phyloP scores from a whole-genome alignment of 768 basidiomycete genomes.

The Suillus lakei region DNA sequence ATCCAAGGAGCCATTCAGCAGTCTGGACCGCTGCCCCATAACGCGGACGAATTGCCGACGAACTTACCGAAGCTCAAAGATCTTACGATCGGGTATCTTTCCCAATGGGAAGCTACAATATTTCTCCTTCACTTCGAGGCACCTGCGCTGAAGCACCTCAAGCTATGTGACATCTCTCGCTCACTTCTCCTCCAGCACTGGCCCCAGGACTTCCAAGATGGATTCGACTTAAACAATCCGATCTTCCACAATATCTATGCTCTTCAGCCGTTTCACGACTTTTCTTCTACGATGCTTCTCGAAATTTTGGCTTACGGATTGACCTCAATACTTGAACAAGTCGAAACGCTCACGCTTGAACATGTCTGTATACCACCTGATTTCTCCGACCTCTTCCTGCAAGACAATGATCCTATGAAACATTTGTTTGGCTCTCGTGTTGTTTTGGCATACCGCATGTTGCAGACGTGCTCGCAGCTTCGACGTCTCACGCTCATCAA shows the following conservation, averaged over 20 bases:
- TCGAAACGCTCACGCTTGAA: conserved; percentile 9
- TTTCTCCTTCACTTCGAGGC: neutral
- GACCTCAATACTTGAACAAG: neutral
- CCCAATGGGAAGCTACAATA: conserved; percentile 9
- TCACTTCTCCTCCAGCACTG: neutral
- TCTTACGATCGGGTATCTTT: conserved; percentile 9
- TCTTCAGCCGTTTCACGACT: neutral
- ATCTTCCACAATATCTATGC: neutral
- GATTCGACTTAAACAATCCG: no score
- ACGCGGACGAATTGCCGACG: neutral
- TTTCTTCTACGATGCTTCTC: conserved; percentile 11
- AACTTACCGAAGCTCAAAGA: conserved; percentile 10
- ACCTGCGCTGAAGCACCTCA: conserved; percentile 13
- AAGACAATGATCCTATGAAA: neutral
- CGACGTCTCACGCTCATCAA: neutral
- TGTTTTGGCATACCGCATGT: neutral
- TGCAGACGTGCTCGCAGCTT: neutral
- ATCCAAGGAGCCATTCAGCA: conserved; percentile 9
- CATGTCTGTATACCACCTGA: neutral
- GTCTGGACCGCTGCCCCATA: neutral
- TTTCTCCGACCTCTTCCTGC: neutral
- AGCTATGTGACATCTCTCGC: conserved; percentile 6
- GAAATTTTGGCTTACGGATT: neutral
- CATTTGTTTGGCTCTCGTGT: no score
- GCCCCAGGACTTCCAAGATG: neutral